Evolutionary conservation across 1,139 yeast genomes (phyloP).

Genomic region (Pichia cactophila): DNA sequence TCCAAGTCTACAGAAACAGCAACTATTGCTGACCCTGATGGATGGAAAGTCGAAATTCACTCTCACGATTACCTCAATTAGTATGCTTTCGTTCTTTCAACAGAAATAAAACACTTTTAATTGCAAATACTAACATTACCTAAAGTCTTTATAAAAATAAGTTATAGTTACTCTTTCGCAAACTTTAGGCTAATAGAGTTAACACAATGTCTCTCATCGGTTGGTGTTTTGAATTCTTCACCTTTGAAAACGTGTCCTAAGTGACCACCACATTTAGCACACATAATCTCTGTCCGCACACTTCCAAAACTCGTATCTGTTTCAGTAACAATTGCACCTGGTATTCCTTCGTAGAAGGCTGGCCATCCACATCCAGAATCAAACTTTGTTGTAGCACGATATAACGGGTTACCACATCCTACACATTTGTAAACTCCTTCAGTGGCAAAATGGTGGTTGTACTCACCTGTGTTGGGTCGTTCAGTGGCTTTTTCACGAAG

Average conservation of each 20-base stretch:
- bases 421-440: conserved; percentile 75
- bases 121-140: not conserved
- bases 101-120: not conserved
- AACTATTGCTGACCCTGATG: conserved; percentile 85
- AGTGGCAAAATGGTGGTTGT: conserved; percentile 37
- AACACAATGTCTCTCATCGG: conserved; percentile 92
- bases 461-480: conserved; percentile 71
- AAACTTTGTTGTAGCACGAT: conserved; percentile 73
- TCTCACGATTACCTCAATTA: conserved; percentile 28
- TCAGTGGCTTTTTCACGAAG: conserved; percentile 81
- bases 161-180: conserved; percentile 18
- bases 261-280: conserved; percentile 88
- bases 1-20: conserved; percentile 46
- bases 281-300: conserved; percentile 81
- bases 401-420: conserved; percentile 75
- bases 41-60: conserved; percentile 73
- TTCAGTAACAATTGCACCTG: conserved; percentile 60
- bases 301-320: conserved; percentile 64
- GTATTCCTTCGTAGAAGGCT: conserved; percentile 83
- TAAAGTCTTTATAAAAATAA: not conserved
- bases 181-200: conserved; percentile 78
- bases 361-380: conserved; percentile 98
- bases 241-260: conserved; percentile 91
- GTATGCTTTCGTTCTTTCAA: conserved; percentile 11
- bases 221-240: conserved; percentile 88